phyloP scores from a whole-genome alignment of 2,329 filamentous ascomycete genomes.

The Colletotrichum magnum region DNA sequence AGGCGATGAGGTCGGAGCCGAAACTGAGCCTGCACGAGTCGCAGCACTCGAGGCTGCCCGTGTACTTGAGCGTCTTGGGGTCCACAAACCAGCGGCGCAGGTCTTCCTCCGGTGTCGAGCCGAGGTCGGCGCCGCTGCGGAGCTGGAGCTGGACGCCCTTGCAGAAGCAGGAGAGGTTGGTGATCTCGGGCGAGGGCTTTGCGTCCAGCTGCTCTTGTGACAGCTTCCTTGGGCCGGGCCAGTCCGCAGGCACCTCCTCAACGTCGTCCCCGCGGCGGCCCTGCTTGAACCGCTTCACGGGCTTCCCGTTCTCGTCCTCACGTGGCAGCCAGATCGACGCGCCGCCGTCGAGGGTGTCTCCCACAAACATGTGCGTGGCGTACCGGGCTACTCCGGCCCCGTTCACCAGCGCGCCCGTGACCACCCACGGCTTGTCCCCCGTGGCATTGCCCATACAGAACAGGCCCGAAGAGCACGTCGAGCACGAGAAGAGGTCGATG shows the following conservation, averaged over 20 bases:
- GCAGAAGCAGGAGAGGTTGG: conserved; percentile 62
- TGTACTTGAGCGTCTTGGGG: conserved; percentile 55
- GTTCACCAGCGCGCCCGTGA: conserved; percentile 56
- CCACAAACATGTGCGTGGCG: conserved; percentile 59
- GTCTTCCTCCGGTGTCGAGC: conserved; percentile 47
- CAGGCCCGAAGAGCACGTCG: conserved; percentile 58
- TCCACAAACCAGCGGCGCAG: conserved; percentile 59
- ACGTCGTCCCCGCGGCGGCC: conserved; percentile 34
- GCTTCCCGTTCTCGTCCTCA: conserved; percentile 45
- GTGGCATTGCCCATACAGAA: conserved; percentile 52
- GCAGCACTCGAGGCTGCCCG: conserved; percentile 60
- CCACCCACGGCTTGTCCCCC: conserved; percentile 46
- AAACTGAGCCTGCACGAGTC: conserved; percentile 60
- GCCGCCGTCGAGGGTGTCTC: conserved; percentile 67
- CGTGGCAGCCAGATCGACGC: conserved; percentile 61
- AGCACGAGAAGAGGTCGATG: conserved; percentile 57
- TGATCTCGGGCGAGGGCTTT: conserved; percentile 35
- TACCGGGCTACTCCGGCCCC: conserved; percentile 50
- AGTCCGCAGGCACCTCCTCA: conserved; percentile 49
- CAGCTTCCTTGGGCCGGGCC: conserved; percentile 44
- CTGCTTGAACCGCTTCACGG: conserved; percentile 47
- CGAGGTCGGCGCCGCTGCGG: conserved; percentile 47
- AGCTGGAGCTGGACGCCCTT: conserved; percentile 60
- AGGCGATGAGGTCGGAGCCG: conserved; percentile 60
- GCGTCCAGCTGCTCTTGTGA: conserved; percentile 29